Conservation (phyloP, 192 early-diverging fungal species). For the Linnemannia schmuckeri region DNA sequence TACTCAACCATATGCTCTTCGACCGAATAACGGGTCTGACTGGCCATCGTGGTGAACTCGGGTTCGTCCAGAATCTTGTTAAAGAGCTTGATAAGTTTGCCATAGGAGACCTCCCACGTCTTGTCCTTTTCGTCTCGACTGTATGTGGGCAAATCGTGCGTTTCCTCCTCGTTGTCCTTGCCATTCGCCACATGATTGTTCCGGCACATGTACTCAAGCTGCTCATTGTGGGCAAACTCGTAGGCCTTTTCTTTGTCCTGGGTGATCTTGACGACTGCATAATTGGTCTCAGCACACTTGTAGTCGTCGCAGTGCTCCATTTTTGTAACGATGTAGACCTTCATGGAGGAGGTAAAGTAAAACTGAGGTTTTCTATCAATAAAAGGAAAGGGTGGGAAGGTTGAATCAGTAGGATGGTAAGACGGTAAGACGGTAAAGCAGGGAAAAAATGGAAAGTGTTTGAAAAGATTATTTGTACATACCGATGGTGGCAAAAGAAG, state of each 20-base stretch:
- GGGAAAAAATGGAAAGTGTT: too few relatives aligned
- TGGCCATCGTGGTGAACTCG: neutral
- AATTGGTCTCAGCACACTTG: neutral
- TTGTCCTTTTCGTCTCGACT: neutral
- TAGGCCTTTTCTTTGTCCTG: slow-evolving; percentile 6
- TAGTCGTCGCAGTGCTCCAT: slow-evolving; percentile 2
- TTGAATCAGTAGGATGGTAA: too few relatives aligned
- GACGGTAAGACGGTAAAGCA: too few relatives aligned
- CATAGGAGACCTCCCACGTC: slow-evolving; percentile 2
- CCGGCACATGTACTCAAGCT: neutral
- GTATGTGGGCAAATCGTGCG: neutral
- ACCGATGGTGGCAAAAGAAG: too few relatives aligned
- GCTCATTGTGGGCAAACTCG: slow-evolving; percentile 4
- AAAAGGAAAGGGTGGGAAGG: too few relatives aligned
- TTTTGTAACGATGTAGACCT: neutral
- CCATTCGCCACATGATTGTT: neutral
- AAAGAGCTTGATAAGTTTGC: slow-evolving; percentile 1
- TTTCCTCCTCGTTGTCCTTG: neutral
- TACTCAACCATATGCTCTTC: neutral
- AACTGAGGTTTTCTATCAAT: too few relatives aligned
- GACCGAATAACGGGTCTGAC: neutral
- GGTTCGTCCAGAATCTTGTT: neutral
- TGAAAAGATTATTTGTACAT: too few relatives aligned
- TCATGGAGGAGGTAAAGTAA: neutral
- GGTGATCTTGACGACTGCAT: neutral